phyloP scores from a whole-genome alignment of 2,329 filamentous ascomycete genomes.

The Meredithiella fracta region DNA sequence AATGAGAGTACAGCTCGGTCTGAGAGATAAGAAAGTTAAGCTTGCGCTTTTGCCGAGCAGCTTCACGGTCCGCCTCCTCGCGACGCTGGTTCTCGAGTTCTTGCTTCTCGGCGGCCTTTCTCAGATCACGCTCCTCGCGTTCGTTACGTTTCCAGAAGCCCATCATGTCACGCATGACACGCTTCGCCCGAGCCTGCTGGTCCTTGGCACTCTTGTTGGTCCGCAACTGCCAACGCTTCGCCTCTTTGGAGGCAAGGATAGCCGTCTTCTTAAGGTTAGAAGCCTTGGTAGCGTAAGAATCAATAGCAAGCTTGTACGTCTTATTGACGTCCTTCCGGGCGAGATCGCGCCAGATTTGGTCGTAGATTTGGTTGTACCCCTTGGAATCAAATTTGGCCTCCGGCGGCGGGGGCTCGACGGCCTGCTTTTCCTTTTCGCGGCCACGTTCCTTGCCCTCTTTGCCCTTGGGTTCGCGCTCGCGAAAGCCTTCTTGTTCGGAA shows the following conservation, averaged over 20 bases:
- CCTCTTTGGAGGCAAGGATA: conserved; percentile 90
- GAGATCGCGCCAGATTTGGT: conserved; percentile 92
- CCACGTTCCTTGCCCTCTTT: conserved; percentile 27
- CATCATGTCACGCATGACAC: conserved; percentile 99
- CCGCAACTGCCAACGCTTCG: conserved; percentile 87
- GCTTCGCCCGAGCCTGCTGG: conserved; percentile 87
- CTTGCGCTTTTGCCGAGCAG: conserved; percentile 92
- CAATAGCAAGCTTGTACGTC: conserved; percentile 71
- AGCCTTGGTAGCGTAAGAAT: conserved; percentile 70
- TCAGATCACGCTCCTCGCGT: conserved; percentile 83
- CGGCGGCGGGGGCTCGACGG: conserved; percentile 35
- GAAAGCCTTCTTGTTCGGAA: conserved; percentile 22
- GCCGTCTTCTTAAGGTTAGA: conserved; percentile 98
- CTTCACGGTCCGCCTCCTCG: conserved; percentile 92
- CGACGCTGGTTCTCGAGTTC: conserved; percentile 94
- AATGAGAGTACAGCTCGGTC: conserved; percentile 96
- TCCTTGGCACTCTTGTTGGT: conserved; percentile 99
- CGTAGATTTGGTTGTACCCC: conserved; percentile 91
- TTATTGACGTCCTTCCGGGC: conserved; percentile 88
- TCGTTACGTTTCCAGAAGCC: conserved; percentile 99
- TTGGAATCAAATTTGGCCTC: conserved; percentile 66
- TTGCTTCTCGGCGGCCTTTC: conserved; percentile 86
- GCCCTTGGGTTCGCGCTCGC: conserved; percentile 19
- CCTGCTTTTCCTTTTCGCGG: conserved; percentile 26
- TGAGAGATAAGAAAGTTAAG: conserved; percentile 99